phyloP scores from a whole-genome alignment of 768 basidiomycete species.

The Pisolithus orientalis region DNA sequence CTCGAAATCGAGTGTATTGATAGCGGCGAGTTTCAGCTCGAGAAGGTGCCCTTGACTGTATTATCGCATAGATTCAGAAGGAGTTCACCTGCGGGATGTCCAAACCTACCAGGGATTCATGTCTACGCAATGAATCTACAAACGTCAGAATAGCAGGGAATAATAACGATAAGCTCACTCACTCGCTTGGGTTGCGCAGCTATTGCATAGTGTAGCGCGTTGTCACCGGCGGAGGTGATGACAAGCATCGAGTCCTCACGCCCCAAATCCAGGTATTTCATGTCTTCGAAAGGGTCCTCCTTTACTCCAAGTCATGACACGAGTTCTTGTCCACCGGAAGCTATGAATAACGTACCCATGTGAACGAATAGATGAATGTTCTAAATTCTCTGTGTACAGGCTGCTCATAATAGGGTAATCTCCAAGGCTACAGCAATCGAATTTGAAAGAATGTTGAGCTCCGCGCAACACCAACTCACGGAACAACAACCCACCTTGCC shows the following conservation, averaged over 20 bases:
- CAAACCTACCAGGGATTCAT: constrained; percentile 53
- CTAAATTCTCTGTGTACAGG: constrained; percentile 62
- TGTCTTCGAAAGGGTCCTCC: constrained; percentile 75
- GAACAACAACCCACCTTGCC: constrained; percentile 31
- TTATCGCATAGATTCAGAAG: neutral
- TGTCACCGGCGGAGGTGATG: constrained; percentile 76
- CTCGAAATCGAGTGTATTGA: constrained; percentile 47
- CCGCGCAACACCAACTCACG: neutral
- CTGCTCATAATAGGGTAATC: constrained; percentile 65
- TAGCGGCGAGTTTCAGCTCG: constrained; percentile 70
- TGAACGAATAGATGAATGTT: constrained; percentile 60
- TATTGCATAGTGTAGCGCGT: constrained; percentile 74
- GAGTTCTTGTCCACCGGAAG: neutral
- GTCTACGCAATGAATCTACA: constrained; percentile 62
- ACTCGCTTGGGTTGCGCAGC: constrained; percentile 52
- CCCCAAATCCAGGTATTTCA: constrained; percentile 54
- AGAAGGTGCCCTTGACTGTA: constrained; percentile 66
- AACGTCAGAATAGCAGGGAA: neutral
- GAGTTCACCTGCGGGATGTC: neutral
- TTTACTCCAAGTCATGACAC: constrained; percentile 14
- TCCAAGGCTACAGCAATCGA: constrained; percentile 41
- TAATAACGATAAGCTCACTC: constrained; percentile 7
- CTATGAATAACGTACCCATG: constrained; percentile 36
- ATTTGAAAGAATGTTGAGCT: constrained; percentile 2
- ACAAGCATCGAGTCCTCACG: constrained; percentile 61